Conservation (phyloP, 176 grass and related monocot species). For the Stipa capillata region DNA sequence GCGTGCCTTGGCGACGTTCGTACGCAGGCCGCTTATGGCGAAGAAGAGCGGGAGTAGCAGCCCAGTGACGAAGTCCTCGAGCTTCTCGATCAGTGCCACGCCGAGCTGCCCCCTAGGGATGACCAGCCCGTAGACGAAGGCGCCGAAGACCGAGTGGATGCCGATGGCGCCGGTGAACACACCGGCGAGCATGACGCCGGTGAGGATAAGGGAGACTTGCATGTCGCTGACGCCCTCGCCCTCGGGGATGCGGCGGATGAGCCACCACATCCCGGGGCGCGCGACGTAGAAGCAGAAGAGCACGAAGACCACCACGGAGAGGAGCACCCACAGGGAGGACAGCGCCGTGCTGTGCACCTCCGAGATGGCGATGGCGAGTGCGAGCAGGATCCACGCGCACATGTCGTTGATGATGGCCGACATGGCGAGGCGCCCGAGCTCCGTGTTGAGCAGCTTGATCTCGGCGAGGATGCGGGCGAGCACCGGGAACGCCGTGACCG, state of each 20-base stretch:
- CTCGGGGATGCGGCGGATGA: constrained; percentile 49
- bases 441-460: constrained; percentile 72
- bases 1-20: constrained; percentile 29
- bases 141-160: constrained; percentile 63
- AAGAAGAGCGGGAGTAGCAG: constrained; percentile 73
- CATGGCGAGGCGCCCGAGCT: constrained; percentile 61
- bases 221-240: constrained; percentile 41
- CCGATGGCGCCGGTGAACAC: constrained; percentile 59
- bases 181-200: constrained; percentile 63
- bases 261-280: constrained; percentile 62
- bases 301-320: constrained; percentile 43
- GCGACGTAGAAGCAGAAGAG: constrained; percentile 59
- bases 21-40: constrained; percentile 54
- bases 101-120: constrained; percentile 57
- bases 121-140: constrained; percentile 72
- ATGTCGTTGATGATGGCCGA: constrained; percentile 71
- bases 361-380: constrained; percentile 53
- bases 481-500: constrained; percentile 77
- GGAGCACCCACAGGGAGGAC: constrained; percentile 59
- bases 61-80: constrained; percentile 63
- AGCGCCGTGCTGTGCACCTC: constrained; percentile 34
- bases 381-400: constrained; percentile 75
- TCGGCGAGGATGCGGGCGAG: constrained; percentile 84
- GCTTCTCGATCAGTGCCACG: constrained; percentile 47
- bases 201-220: constrained; percentile 58